Base-by-base conservation (phyloP, 352 stramenopile species). In the Pythium myriotylum region DNA sequence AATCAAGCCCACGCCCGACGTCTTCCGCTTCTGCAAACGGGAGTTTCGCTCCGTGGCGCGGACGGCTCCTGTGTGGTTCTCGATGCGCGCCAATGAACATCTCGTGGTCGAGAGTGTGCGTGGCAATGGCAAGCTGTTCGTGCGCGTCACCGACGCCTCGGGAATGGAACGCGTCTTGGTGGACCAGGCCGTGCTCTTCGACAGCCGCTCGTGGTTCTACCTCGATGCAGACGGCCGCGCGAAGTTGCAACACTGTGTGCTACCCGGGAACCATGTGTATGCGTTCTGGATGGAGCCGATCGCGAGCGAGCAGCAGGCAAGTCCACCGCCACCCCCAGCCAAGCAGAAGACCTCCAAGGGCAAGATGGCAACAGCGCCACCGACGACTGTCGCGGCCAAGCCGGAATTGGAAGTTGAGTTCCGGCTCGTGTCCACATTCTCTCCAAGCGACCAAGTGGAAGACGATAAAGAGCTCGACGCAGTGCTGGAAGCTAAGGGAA, bases 151-250 rank as follows among this genome's bases (percentile, higher is more conserved):
- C 32, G 84, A 92, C 50, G 43, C 46, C 1, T 77, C 65, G 2
- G 84, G 81, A 0, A 77, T 86, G 68, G 63, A 69, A 27, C 54
- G 22, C 0, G 73, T 88, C 3, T 54, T 81, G 2, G 79, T 92
- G 7, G 40, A 73, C 8, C 72, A 86, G 53, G 81, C 84, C 3
- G 77, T 91, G 33, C 37, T 92, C 19, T 92, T 82, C 41, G 84
- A 92, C 51, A 89, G 76, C 20, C 71, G 84, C 33, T 77, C 79
- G n/a, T 81, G 68, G 14, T 92, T 89, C 41, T 88, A 88, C 27
- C 56, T 79, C 9, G 66, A 77, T 24, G 73, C 73, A 3, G 70
- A 68, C 47, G 70, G 66, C 10, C 72, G 67, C 4, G 68, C 72
- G 5, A 76, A 75, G 23, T 52, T 91, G 3, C 61, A 74, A 49